Evolutionary conservation across 2,329 filamentous ascomycete species (phyloP).

Genomic region (Coniella lustricola): DNA sequence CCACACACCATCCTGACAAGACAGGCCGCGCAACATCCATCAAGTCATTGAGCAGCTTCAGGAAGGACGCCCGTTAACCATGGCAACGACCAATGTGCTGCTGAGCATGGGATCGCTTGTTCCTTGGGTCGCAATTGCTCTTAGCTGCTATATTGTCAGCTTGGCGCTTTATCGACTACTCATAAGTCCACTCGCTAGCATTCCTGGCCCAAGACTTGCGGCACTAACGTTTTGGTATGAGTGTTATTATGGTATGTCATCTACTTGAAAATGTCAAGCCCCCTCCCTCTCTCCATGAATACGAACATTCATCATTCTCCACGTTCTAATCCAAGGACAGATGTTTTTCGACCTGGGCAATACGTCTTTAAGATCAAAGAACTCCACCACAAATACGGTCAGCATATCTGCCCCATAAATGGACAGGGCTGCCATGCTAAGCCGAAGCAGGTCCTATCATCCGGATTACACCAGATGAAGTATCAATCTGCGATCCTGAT

Average conservation of each 20-base stretch:
- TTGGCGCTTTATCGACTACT: constrained; percentile 22
- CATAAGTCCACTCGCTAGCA: constrained; percentile 31
- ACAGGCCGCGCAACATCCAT: no score
- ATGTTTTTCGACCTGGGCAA: constrained; percentile 18
- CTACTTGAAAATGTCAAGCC: constrained; percentile 10
- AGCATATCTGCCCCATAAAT: no score
- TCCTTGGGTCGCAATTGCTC: not conserved
- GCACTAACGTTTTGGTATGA: constrained; percentile 34
- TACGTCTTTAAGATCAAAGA: constrained; percentile 7
- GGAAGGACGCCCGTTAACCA: not conserved
- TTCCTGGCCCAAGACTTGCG: constrained; percentile 33
- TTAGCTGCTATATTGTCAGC: not conserved
- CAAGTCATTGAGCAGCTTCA: no score
- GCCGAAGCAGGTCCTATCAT: constrained; percentile 18
- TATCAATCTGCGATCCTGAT: constrained; percentile 22
- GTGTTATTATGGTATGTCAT: constrained; percentile 34
- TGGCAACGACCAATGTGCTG: not conserved
- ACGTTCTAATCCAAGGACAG: not conserved
- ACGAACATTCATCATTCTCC: no score
- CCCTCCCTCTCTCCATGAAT: no score
- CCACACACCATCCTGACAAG: no score
- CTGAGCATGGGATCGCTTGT: not conserved
- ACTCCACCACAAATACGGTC: constrained; percentile 13
- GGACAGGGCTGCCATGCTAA: not conserved
- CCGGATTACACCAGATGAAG: constrained; percentile 23